Evolutionary conservation across 345 rosid species (phyloP), one percentile per base, ranked within the genome.

Genomic region (Bretschneidera sinensis): DNA sequence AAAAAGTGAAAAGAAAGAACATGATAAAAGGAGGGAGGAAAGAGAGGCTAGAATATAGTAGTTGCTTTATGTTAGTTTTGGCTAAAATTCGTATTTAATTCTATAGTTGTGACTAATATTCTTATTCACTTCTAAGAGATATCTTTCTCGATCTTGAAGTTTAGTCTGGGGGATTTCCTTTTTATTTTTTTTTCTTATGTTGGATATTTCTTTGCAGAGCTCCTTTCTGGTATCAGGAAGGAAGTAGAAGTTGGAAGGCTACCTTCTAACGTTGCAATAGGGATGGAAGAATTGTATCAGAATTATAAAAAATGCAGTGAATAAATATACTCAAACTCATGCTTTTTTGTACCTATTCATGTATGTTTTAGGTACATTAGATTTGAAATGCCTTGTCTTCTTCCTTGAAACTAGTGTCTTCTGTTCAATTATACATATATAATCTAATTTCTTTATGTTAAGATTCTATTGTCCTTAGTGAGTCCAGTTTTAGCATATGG

Each of bases 231-330:
- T 68, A 81, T 92, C 57, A 79, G 63, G 55, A 83, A 76, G 81
- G 94, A 85, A 83, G 69, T 67, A 43, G 88, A 83, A 62, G 87
- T 81, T 43, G 92, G 94, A 75, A 83, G 81, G 76, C 65, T 94
- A 70, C 82, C 96, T 60, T 70, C 82, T 28, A 83, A 75, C 79
- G 77, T 89, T 70, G 97, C 90, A 39, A 67, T 73, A 47, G 96
- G 83, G 48, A 87, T 94, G 99, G 91, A 89, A 76, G 95, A 84
- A 57, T 64, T 89, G 43, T 89, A 82, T 67, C 87, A 83, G 77
- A 89, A 81, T 75, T 92, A 92, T 74, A n/a, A 89, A 76, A 85
- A 87, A 78, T 55, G 98, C 98, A 53, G 98, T 92, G 84, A 86
- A 70, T 72, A 53, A 57, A 62, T 63, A n/a, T n/a, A n/a, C 75